phyloP scores from a whole-genome alignment of 2,329 filamentous ascomycete species.

The Macrophomina phaseolina region DNA sequence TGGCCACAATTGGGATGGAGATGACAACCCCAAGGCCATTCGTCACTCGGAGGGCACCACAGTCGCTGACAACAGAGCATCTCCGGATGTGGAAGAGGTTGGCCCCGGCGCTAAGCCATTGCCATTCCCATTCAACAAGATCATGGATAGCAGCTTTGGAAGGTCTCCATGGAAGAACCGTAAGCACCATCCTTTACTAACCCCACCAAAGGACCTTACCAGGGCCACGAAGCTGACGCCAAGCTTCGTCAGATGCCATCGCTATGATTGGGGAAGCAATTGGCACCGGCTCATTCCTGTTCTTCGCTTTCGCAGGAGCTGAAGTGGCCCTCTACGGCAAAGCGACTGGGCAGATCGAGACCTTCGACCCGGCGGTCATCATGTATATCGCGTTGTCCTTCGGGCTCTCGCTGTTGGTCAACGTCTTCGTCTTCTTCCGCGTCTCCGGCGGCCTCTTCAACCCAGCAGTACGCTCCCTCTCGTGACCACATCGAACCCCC shows the following conservation, averaged over 20 bases:
- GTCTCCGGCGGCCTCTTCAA: conserved; percentile 60
- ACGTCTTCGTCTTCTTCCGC: conserved; percentile 62
- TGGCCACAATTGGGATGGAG: conserved; percentile 5
- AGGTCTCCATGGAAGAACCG: conserved; percentile 27
- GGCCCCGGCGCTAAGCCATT: conserved; percentile 1
- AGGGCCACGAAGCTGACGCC: neutral
- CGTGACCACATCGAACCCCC: neutral
- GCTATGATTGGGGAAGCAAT: conserved; percentile 58
- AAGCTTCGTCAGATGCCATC: conserved; percentile 42
- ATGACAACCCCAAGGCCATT: neutral
- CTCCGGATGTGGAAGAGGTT: conserved; percentile 3
- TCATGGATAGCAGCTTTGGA: conserved; percentile 26
- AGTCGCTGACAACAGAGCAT: neutral
- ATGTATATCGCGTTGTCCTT: conserved; percentile 53
- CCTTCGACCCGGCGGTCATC: conserved; percentile 35
- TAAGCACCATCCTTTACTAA: neutral
- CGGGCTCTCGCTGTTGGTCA: conserved; percentile 56
- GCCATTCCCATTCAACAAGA: conserved; percentile 25
- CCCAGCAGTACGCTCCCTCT: conserved; percentile 38
- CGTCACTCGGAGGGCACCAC: conserved; percentile 16
- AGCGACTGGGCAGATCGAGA: conserved; percentile 36
- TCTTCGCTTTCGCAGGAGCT: conserved; percentile 54
- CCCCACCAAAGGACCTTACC: neutral
- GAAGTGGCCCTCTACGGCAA: conserved; percentile 45
- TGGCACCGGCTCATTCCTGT: conserved; percentile 59